Evolutionary conservation across 1,139 yeast species (phyloP), one percentile per base, ranked within the genome.

Genomic region (Debaryomyces fabryi): DNA sequence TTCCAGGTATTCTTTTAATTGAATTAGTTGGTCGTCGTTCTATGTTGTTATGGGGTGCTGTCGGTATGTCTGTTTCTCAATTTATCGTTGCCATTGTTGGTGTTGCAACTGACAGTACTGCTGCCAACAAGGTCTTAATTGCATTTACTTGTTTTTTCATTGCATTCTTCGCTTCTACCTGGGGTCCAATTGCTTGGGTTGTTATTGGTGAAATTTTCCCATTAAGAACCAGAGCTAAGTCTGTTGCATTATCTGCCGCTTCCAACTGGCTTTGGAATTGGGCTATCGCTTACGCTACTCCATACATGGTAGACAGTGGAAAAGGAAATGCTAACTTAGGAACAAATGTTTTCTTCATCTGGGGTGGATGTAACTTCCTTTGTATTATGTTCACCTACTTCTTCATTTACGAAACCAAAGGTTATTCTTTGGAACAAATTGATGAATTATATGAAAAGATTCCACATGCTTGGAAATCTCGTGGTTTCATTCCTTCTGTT

Each of bases 111-210:
- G 52, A 61, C 48, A 60, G 73, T 20, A 51, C 57, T n/a, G 59
- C 78, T 42, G 73, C 84, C 9, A 81, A 83, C 55, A 79, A 84
- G 67, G 77, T 78, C 45, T 76, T 85, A 68, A 65, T 85, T 55
- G 86, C 85, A 4, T 84, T 85, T 66, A 75, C 79, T 43, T 85
- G 89, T 77, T 68, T 79, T 44, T 85, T 83, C 61, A 84, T 84
- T 63, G 82, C 85, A 27, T 82, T 77, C 62, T 85, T 85, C 59
- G 90, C 90, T 34, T 71, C 87, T 45, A 77, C 88, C 24, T 86
- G 90, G 90, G 91, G 90, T 56, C 90, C 90, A 36, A 71, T 80
- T 48, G 81, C 82, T 45, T 86, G 91, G 91, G 88, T 85, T 45
- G 71, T 85, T 49, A 72, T 81, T 57, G 86, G 87, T 52, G 92